Conservation (phyloP, 768 basidiomycete genomes). For the Termitomyces sp. region DNA sequence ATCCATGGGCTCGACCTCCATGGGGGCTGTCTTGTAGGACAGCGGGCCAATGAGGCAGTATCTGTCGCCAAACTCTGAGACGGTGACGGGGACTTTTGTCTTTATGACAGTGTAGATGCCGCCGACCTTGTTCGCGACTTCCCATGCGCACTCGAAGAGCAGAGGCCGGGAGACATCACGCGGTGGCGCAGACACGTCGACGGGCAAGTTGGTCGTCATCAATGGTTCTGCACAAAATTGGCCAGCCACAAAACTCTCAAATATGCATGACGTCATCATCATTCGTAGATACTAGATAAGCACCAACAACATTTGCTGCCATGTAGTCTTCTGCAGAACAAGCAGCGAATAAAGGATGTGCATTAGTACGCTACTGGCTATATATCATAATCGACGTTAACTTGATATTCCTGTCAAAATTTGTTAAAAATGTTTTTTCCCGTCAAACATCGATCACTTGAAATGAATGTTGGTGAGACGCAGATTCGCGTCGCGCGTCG, state of each 20-base stretch:
- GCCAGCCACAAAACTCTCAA: neutral
- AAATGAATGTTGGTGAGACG: no score
- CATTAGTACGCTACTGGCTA: no score
- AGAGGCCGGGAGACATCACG: slow-evolving; percentile 77
- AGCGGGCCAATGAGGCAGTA: slow-evolving; percentile 98
- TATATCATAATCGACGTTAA: no score
- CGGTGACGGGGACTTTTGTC: slow-evolving; percentile 98
- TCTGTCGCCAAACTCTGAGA: slow-evolving; percentile 91
- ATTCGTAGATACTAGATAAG: neutral
- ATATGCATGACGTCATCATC: slow-evolving; percentile 9
- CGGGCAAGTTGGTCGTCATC: slow-evolving; percentile 9
- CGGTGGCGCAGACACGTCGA: slow-evolving; percentile 25
- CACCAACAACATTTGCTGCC: no score
- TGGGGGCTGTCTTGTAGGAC: slow-evolving; percentile 95
- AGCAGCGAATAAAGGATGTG: no score
- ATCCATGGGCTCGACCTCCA: slow-evolving; percentile 96
- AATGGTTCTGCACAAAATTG: slow-evolving; percentile 6
- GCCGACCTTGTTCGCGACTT: slow-evolving; percentile 98
- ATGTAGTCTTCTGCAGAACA: no score
- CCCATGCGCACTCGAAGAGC: slow-evolving; percentile 96
- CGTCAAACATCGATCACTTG: no score
- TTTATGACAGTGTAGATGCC: slow-evolving; percentile 99
- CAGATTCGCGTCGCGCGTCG: no score
- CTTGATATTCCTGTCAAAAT: no score
- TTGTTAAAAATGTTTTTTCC: no score